These are phyloP conservation scores for Adenanthera pavonina DNA, from an alignment of 306 rosid species.

Conservation along the genomic window DNA sequence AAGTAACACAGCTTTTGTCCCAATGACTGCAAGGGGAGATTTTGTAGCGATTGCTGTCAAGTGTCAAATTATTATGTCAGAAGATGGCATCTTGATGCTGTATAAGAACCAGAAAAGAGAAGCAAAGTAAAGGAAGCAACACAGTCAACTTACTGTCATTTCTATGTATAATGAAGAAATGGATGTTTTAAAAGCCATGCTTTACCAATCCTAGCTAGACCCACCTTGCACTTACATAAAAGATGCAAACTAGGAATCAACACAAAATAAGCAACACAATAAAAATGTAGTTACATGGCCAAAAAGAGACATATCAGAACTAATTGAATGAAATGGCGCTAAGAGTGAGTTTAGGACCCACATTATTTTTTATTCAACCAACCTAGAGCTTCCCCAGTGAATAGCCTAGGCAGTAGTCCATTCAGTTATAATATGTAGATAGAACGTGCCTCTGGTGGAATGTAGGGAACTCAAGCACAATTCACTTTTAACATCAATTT, in stretches of 20 bases:
- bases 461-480: neutral
- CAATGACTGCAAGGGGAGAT: constrained; percentile 76
- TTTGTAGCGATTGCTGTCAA: constrained; percentile 68
- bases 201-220: neutral
- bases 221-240: neutral
- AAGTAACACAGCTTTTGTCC: constrained; percentile 81
- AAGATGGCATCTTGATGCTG: neutral
- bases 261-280: neutral
- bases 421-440: neutral
- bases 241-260: constrained; percentile 1
- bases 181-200: neutral
- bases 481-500: neutral
- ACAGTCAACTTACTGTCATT: neutral
- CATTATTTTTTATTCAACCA: neutral
- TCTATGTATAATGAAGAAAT: neutral
- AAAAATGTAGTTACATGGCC: neutral
- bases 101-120: neutral
- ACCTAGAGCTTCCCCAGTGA: neutral
- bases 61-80: constrained; percentile 26
- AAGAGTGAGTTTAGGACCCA: neutral
- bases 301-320: neutral
- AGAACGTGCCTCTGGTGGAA: neutral
- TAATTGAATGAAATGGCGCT: neutral
- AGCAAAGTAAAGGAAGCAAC: neutral
- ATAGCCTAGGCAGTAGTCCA: neutral